phyloP scores from a whole-genome alignment of 2,329 filamentous ascomycete genomes.

The Scytalidium sp. region DNA sequence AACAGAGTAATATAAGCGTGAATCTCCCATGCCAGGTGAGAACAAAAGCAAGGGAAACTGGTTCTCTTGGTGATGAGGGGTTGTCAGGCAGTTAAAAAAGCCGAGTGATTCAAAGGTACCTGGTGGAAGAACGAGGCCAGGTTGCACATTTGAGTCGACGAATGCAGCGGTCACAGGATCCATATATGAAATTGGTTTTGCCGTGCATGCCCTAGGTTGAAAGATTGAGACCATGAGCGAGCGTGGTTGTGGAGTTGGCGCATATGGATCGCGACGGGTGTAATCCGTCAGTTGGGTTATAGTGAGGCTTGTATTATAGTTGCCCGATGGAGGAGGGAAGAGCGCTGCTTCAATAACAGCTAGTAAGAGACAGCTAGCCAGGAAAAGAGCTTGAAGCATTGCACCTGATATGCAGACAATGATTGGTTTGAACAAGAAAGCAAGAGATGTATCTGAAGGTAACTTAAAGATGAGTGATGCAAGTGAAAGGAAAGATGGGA shows the following conservation, averaged over 20 bases:
- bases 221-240: slow-evolving; percentile 16
- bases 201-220: slow-evolving; percentile 7
- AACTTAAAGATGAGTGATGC: too few relatives aligned
- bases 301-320: slow-evolving; percentile 10
- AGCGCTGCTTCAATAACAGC: too few relatives aligned
- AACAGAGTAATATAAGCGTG: slow-evolving; percentile 35
- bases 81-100: neutral
- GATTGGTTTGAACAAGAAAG: too few relatives aligned
- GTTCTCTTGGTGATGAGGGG: slow-evolving; percentile 1
- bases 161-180: slow-evolving; percentile 23
- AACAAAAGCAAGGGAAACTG: slow-evolving; percentile 28
- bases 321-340: too few relatives aligned
- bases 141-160: slow-evolving; percentile 8
- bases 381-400: too few relatives aligned
- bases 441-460: too few relatives aligned
- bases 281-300: slow-evolving; percentile 13
- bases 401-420: too few relatives aligned
- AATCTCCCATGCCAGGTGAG: slow-evolving; percentile 34
- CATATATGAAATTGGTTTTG: slow-evolving; percentile 16
- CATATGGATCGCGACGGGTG: slow-evolving; percentile 10
- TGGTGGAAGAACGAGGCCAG: neutral
- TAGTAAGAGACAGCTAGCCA: too few relatives aligned
- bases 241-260: neutral
- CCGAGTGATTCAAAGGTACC: slow-evolving; percentile 2
- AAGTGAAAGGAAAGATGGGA: too few relatives aligned